Evolutionary conservation across 306 rosid species (phyloP), one percentile per base, ranked within the genome.

Genomic region (Inga oerstediana): DNA sequence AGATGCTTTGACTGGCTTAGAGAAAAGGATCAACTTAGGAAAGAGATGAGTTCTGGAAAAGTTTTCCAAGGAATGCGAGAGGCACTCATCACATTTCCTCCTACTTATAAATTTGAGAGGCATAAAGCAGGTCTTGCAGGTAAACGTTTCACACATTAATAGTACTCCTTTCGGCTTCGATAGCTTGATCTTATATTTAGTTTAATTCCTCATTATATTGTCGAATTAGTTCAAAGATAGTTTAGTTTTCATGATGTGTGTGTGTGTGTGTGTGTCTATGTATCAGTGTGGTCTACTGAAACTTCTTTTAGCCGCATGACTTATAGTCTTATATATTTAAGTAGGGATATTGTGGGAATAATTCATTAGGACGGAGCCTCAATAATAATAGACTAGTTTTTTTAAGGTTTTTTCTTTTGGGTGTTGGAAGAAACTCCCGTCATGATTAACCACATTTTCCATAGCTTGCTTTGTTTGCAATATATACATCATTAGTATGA

Each of bases 41-140:
- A 88, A 10, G 99, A 96, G 90, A 96, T 96, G 98, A 89, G 94
- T 87, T 86, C 88, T 69, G 99, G 98, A 20, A 93, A 86, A 91
- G 98, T 96, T 89, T 96, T 96, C 85, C 99, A 93, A 89, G 99
- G 99, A 88, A 96, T 96, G 98, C 91, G 97, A 41, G 98, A 96
- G 89, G 99, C 94, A 44, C 86, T 96, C 77, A 92, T 92, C 65
- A 91, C 87, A 82, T 91, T 89, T 81, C 95, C 95, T 74, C 93
- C 95, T 37, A 91, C 95, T 11, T 91, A 91, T 91, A 91, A 91
- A 86, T 91, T 91, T 79, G 91, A 88, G 82, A 88, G 88, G 86
- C 91, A 88, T 84, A 90, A 83, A 37, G 83, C 88, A 3, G 95
- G 95, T 69, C 84, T 91, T 72, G 89, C 80, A 80, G 93, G 95